Evolutionary conservation across 306 rosid genomes (phyloP), one percentile per base, ranked within the genome.

Genomic region (Gleditsia sinensis): DNA sequence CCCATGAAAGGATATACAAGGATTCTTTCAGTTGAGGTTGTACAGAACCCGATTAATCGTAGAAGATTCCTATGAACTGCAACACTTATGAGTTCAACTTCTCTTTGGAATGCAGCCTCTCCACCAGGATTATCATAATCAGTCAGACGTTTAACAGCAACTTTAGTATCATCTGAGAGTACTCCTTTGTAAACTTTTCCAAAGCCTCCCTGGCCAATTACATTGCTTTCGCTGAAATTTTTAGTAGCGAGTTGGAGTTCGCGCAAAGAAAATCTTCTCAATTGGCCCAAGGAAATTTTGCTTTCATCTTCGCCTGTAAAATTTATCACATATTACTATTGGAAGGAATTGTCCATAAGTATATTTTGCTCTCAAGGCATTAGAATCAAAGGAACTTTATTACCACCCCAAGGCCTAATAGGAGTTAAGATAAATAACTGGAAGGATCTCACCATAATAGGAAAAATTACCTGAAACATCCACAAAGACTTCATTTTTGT

Each of bases 141-240:
- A 23, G 80, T 61, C 39, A 94, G 88, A 68, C 98, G 97, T 82
- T 94, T 94, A 48, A 91, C 88, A 14, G 98, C 98, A 16, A 94
- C 78, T 78, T 83, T 80, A 49, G 90, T 89, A 48, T 77, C 76
- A 82, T 91, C 92, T 33, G 84, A 74, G 78, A 94, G 97, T 37
- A 86, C 60, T 48, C 98, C 98, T 86, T 70, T 94, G 78, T 91
- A 94, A 62, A 94, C 98, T 86, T 87, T 94, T 68, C 97, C 98
- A 81, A 94, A 94, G 6, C 98, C 98, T 69, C 98, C 98, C 45
- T 94, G 97, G 21, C 98, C 98, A 46, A 94, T 94, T n/a, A 94
- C 78, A 80, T 86, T 90, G 81, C 82, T 81, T 63, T 91, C 96
- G 42, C 89, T 72, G 66, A 91, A 94, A 71, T 88, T 89, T 25